Percentiles rank a stretch among this genome's conserved stretches.
phyloP scores from a whole-genome alignment of 1,139 yeast species.

The Yamadazyma oceani region DNA sequence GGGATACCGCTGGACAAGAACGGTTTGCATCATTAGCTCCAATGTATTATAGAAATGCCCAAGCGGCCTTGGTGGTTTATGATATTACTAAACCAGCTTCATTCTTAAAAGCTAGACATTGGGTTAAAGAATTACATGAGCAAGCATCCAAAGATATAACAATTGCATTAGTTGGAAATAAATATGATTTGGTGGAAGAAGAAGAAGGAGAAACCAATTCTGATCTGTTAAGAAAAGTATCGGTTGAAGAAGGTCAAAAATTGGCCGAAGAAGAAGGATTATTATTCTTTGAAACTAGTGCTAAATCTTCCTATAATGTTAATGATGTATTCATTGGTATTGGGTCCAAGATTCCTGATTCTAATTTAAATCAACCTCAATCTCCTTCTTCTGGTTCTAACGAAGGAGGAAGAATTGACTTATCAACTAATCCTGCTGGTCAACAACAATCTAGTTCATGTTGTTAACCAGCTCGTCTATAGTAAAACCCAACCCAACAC shows the following conservation, averaged over 20 bases:
- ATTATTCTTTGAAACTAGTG: slow-evolving; percentile 88
- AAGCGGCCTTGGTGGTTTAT: slow-evolving; percentile 94
- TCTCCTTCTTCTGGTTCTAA: slow-evolving; percentile 5
- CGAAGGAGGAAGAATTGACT: slow-evolving; percentile 30
- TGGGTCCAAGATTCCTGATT: slow-evolving; percentile 76
- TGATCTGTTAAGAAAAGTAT: slow-evolving; percentile 65
- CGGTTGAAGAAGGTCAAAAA: slow-evolving; percentile 79
- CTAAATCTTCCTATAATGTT: slow-evolving; percentile 85
- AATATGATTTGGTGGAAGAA: slow-evolving; percentile 64
- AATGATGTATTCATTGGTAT: slow-evolving; percentile 78
- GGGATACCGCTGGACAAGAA: slow-evolving; percentile 99
- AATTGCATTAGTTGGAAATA: slow-evolving; percentile 93
- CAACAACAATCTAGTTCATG: slow-evolving; percentile 9
- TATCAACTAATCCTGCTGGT: slow-evolving; percentile 14
- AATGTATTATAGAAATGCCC: slow-evolving; percentile 98
- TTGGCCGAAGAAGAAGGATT: slow-evolving; percentile 73
- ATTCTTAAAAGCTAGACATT: slow-evolving; percentile 96
- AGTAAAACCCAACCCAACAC: too few relatives aligned
- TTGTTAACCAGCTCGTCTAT: slow-evolving; percentile 7
- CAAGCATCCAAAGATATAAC: slow-evolving; percentile 90
- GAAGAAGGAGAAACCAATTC: slow-evolving; percentile 21
- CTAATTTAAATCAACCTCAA: slow-evolving; percentile 4
- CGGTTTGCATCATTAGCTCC: slow-evolving; percentile 96
- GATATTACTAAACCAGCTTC: slow-evolving; percentile 97
- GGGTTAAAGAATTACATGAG: slow-evolving; percentile 96